A percentile compares a stretch with the other conserved stretches of the same genome.
These are phyloP conservation scores for Aspergillus neoniger DNA, from an alignment of 2,329 filamentous ascomycete genomes.

Conservation along the genomic window DNA sequence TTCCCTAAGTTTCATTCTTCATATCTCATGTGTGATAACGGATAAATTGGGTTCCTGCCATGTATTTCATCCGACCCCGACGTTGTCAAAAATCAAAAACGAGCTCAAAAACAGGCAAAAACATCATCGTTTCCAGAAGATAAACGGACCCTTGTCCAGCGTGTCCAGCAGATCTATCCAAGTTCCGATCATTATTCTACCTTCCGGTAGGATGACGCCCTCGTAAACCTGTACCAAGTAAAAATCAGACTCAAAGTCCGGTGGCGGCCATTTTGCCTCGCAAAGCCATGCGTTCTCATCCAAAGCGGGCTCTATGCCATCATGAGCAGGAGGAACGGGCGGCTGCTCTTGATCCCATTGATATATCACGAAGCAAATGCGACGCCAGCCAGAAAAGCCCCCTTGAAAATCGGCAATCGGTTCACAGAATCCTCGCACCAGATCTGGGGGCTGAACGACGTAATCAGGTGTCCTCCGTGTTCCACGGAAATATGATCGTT, in stretches of 20 bases:
- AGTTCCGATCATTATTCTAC: slow-evolving; percentile 50
- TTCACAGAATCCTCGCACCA: slow-evolving; percentile 41
- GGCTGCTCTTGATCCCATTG: slow-evolving; percentile 23
- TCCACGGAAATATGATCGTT: slow-evolving; percentile 30
- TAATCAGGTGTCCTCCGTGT: slow-evolving; percentile 20
- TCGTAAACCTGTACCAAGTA: slow-evolving; percentile 50
- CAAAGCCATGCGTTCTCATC: slow-evolving; percentile 4
- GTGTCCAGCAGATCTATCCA: slow-evolving; percentile 43
- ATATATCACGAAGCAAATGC: slow-evolving; percentile 42
- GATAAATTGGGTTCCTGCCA: slow-evolving; percentile 8
- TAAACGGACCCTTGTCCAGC: slow-evolving; percentile 31
- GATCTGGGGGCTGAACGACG: slow-evolving; percentile 14
- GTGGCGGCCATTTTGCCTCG: slow-evolving; percentile 20
- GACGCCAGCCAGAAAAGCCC: slow-evolving; percentile 38
- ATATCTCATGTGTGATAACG: slow-evolving; percentile 16
- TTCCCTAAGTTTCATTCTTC: not conserved
- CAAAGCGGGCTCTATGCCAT: slow-evolving; percentile 11
- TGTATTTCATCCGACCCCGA: slow-evolving; percentile 6
- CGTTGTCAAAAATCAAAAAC: not conserved
- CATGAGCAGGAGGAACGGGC: slow-evolving; percentile 21
- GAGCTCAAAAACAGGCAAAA: not conserved
- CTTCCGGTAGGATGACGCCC: slow-evolving; percentile 50
- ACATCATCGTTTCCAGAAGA: slow-evolving; percentile 35
- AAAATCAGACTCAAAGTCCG: slow-evolving; percentile 25
- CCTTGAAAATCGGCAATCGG: slow-evolving; percentile 28